Base-by-base conservation (phyloP, 345 rosid species). In the Mallotus nudiflorus region DNA sequence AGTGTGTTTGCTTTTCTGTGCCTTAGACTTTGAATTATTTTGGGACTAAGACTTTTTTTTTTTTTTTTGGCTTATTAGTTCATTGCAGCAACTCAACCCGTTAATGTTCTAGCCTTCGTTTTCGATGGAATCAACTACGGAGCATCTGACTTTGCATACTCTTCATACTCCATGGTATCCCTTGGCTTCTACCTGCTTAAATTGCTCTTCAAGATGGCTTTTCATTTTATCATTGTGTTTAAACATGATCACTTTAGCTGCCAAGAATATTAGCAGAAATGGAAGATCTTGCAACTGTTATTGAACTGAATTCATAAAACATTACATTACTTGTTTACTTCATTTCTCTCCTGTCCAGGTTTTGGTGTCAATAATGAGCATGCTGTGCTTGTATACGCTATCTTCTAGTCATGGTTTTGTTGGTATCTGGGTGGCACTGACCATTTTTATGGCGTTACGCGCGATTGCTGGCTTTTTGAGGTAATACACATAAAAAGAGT, bases 381-480 rank as follows among this genome's bases (percentile, higher is more conserved):
- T 74, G 14, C 13, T 40, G 4, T 24, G 60, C 72, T 77, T 85
- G 59, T 67, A 74, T 61, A 31, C 44, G 13, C 72, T 78, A 37
- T 77, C 85, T 46, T 58, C 78, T 6, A 69, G 73, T 62, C 63
- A 67, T 18, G 85, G 85, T 40, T 85, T 65, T 73, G 33, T 77
- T 28, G 88, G 86, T 19, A 77, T 81, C 65, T 82, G 83, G 86
- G 25, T 74, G 64, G 86, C 80, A 16, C 65, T 81, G 51, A 54
- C 76, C 16, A 65, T 79, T 28, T 81, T 70, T 52, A 83, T 85
- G 86, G 73, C 71, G 46, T 52, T 83, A 54, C 86, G 83, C 0
- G 37, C 78, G 22, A 61, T 79, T 0, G 77, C 81, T 2, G 89
- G 89, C 1, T 45, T 78, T 66, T 55, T 69, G 48, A 85, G 89